These are phyloP conservation scores for Pyrenochaeta sp. DNA, from an alignment of 2,329 filamentous ascomycete species.

Conservation along the genomic window DNA sequence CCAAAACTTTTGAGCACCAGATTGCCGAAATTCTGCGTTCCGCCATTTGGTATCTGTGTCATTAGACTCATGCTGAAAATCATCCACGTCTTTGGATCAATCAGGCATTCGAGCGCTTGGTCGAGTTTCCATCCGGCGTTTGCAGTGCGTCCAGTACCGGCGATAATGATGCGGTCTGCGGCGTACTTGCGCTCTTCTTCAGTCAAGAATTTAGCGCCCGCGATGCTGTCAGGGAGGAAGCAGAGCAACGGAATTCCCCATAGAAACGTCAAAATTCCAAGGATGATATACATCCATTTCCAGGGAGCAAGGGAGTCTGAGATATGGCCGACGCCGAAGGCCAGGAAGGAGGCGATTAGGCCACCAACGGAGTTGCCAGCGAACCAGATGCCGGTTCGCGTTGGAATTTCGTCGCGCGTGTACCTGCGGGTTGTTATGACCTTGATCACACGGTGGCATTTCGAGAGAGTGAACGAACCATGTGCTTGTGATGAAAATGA, in stretches of 20 bases:
- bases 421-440: not conserved
- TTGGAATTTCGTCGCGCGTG: conserved; percentile 45
- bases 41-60: conserved; percentile 26
- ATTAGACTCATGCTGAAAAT: conserved; percentile 23
- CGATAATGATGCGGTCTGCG: conserved; percentile 34
- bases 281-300: conserved; percentile 39
- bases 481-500: conserved; percentile 37
- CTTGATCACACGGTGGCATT: not conserved
- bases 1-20: conserved; percentile 58
- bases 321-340: conserved; percentile 25
- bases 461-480: conserved; percentile 27
- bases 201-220: conserved; percentile 38
- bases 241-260: conserved; percentile 31
- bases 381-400: conserved; percentile 35
- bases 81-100: conserved; percentile 27
- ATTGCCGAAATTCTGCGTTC: conserved; percentile 28
- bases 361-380: conserved; percentile 54
- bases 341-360: conserved; percentile 22
- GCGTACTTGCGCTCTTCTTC: conserved; percentile 33
- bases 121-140: conserved; percentile 23
- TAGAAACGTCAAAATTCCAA: conserved; percentile 35
- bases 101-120: conserved; percentile 23
- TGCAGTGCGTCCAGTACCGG: conserved; percentile 29
- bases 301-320: conserved; percentile 18
- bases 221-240: conserved; percentile 57